Evolutionary conservation across 2,329 filamentous ascomycete species (phyloP), one percentile per base, ranked within the genome.

Genomic region (Tolypocladium endophyticum): DNA sequence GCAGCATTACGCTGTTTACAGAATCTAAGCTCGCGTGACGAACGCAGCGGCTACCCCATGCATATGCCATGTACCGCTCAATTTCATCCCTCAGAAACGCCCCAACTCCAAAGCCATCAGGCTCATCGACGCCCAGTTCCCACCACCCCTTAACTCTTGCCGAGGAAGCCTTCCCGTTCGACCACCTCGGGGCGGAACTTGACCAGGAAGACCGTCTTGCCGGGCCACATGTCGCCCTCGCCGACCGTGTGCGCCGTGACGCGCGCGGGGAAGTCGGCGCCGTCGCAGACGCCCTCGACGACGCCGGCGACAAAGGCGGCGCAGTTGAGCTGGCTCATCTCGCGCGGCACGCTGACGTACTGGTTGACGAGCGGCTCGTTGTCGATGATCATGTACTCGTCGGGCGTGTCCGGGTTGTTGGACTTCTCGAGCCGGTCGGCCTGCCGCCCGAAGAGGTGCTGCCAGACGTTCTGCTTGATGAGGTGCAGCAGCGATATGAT

Each of bases 301-400:
- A 99, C 89, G 23, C 94, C 94, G 0, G 94, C 94, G 25, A 96
- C 92, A 71, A 90, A 99, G 12, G 94, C 94, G 23, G 93, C 94
- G 74, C 93, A 97, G 74, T 97, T 97, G 69, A 99, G 81, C 82
- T 94, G 90, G 75, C 84, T 92, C 90, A 99, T 96, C 76, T 99
- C 94, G 69, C 88, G 88, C 20, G 94, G 94, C 58, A 97, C 88
- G 68, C 87, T 91, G 70, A 99, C 89, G 77, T 94, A 97, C 63
- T 88, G 87, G 75, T 97, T 97, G 45, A 97, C 93, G 57, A 97
- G 81, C 28, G 94, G 94, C 72, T 97, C 94, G 76, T 99, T 97
- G 77, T 99, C 94, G 68, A 92, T 90, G 68, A 99, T 94, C 93
- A 99, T 97, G 80, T 97, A 99, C 78, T 97, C 93, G 67, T 94